Percentiles rank a stretch among this genome's conserved stretches.
These are phyloP conservation scores for Leucocoprinus leucothites DNA, from an alignment of 768 basidiomycete genomes.

Conservation along the genomic window DNA sequence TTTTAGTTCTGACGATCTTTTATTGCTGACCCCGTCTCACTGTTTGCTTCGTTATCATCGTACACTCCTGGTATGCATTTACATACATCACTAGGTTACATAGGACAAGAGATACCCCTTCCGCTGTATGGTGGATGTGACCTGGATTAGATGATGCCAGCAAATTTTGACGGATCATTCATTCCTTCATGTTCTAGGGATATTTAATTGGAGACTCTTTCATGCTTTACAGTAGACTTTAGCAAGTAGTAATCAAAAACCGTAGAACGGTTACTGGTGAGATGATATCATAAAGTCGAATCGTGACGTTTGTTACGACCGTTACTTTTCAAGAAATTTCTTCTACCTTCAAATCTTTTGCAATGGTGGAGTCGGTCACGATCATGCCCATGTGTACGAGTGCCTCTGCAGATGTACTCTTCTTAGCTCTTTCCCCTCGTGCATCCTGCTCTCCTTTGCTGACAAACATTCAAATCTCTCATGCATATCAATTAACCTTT, in stretches of 20 bases:
- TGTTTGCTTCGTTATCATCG: slow-evolving; percentile 4
- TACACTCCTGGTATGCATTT: neutral
- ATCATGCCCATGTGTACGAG: neutral
- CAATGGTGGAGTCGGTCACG: neutral
- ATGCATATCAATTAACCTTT: too few relatives aligned
- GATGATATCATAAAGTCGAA: neutral
- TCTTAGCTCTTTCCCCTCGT: neutral
- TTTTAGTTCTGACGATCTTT: slow-evolving; percentile 5
- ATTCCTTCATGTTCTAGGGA: neutral
- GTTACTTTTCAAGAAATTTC: too few relatives aligned
- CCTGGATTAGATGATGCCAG: too few relatives aligned
- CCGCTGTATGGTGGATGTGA: neutral
- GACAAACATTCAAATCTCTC: neutral
- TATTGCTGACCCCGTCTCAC: slow-evolving; percentile 5
- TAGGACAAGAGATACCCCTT: slow-evolving; percentile 8
- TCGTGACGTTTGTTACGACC: neutral
- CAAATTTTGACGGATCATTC: neutral
- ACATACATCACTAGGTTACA: neutral
- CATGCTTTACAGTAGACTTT: slow-evolving; percentile 4
- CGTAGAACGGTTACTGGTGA: neutral
- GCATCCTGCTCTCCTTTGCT: neutral
- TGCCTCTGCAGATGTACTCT: neutral
- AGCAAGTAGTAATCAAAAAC: neutral
- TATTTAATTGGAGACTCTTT: neutral
- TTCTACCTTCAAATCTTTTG: too few relatives aligned